Evolutionary conservation across 805 yeast genomes (phyloP), one percentile per base, ranked within the genome.

Genomic region (Candida railenensis): DNA sequence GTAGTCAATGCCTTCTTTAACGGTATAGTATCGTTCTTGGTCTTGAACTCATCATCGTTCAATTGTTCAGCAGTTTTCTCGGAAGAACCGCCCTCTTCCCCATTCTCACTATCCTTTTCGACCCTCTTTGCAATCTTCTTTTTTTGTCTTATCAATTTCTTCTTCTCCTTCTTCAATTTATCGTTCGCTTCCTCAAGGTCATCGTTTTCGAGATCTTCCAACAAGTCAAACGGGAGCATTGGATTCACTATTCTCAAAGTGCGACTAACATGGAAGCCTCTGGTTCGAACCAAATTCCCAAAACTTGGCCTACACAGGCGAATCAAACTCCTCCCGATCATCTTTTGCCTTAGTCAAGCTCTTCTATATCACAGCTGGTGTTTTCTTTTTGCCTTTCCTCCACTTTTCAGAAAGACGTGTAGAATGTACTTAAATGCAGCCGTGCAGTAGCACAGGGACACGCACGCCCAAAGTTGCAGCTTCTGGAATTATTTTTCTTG

Each of bases 201-300:
- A 5, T 66, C 74, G 38, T 56, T 59, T 25, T 59, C 62, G 11
- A 69, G 46, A 34, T 69, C 67, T 22, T 71, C 76, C 0, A 68
- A 48, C 4, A 73, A 65, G 49, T 71, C 77, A 43, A 73, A 62
- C 2, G 77, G 76, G 7, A 70, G 42, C n/a, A 71, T 51, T 4
- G 77, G 76, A 46, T 72, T 73, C 14, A 73, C 50, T 14, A 45
- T 42, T 12, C 39, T 12, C 14, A 36, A 18, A 9, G 21, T 12
- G 14, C n/a, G 12, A 4, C 21, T 36, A 7, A 20, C 21, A 15
- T 36, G 39, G 39, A 36, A 36, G 12, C 22, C 4, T 20, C 39
- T 34, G 15, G 12, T 8, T 15, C 16, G 19, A n/a, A 8, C 19
- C 37, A 34, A 7, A 34, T 7, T 34, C 19, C 16, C 37, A 8